Percentiles rank a stretch among this genome's conserved stretches.
These are phyloP conservation scores for Teratosphaeria viscida DNA, from an alignment of 2,329 filamentous ascomycete species.

Conservation along the genomic window DNA sequence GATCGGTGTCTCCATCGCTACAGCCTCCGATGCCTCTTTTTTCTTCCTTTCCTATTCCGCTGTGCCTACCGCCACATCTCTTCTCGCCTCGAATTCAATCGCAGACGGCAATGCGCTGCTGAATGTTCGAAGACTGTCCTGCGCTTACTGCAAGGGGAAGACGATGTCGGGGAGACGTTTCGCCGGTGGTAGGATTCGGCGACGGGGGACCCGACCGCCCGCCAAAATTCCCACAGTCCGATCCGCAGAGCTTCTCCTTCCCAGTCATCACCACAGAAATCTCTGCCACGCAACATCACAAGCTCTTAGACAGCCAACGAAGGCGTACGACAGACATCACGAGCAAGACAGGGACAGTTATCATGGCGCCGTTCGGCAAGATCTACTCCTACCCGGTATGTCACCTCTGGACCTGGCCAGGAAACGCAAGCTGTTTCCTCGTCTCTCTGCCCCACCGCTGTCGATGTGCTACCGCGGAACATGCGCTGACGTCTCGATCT, in stretches of 20 bases:
- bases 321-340: conserved; percentile 16
- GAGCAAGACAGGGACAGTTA: conserved; percentile 5
- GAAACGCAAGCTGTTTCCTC: neutral
- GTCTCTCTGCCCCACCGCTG: conserved; percentile 1
- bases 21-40: neutral
- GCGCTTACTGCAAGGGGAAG: neutral
- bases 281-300: neutral
- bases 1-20: neutral
- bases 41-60: neutral
- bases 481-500: neutral
- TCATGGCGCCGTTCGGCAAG: conserved; percentile 75
- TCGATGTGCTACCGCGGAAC: neutral
- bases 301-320: conserved; percentile 17
- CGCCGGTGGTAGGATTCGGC: neutral
- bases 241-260: neutral
- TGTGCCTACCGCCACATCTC: neutral
- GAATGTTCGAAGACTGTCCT: too few relatives aligned
- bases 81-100: neutral
- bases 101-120: neutral
- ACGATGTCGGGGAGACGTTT: neutral
- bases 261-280: neutral
- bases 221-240: neutral
- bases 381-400: conserved; percentile 79
- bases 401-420: neutral
- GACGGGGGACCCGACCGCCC: neutral